Conservation (phyloP, 441 rosid genomes). For the Hura crepitans region DNA sequence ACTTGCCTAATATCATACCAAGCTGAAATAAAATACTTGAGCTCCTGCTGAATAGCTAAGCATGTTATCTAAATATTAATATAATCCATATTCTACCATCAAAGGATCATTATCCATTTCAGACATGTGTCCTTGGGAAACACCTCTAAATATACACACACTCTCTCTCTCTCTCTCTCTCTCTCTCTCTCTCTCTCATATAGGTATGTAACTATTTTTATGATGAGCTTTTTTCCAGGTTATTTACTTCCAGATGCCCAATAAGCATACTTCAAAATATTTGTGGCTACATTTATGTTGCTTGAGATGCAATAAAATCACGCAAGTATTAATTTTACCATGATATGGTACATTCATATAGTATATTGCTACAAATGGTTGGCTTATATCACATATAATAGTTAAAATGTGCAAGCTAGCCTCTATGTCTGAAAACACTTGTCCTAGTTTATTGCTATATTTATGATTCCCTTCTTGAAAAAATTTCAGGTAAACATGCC, state of each 20-base stretch:
- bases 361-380: not conserved
- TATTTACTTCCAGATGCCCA: not conserved
- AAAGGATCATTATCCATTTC: not conserved
- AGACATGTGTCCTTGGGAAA: not conserved
- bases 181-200: too few species aligned
- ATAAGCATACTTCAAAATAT: not conserved
- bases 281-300: not conserved
- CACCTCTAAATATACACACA: constrained; percentile 12
- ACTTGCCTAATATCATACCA: not conserved
- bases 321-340: not conserved
- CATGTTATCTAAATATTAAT: not conserved
- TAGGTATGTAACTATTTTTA: constrained; percentile 1
- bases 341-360: not conserved
- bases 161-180: too few species aligned
- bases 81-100: not conserved
- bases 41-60: not conserved
- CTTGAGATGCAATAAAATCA: constrained; percentile 8
- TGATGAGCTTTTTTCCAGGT: not conserved
- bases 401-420: not conserved
- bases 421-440: not conserved
- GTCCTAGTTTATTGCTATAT: not conserved
- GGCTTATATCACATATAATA: not conserved
- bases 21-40: not conserved
- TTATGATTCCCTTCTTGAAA: not conserved
- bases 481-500: not conserved